phyloP scores from a whole-genome alignment of 2,329 filamentous ascomycete species.

The Colletotrichum coccodes region DNA sequence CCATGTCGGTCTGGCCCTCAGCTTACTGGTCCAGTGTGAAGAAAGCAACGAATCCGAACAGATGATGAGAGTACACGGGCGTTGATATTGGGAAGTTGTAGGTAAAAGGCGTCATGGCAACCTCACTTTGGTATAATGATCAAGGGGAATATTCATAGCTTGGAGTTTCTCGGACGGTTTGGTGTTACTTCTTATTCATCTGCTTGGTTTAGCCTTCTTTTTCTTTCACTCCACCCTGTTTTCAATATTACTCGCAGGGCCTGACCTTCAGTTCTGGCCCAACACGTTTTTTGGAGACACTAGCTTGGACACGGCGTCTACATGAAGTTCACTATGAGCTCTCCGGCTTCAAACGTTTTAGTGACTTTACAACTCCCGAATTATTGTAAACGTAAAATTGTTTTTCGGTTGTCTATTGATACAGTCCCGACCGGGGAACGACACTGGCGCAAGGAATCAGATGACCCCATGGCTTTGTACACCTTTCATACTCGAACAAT shows the following conservation, averaged over 20 bases:
- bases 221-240: constrained; percentile 18
- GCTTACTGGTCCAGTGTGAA: constrained; percentile 71
- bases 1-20: constrained; percentile 64
- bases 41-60: constrained; percentile 54
- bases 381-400: not conserved
- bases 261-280: not conserved
- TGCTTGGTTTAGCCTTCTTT: constrained; percentile 4
- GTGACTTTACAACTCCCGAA: not conserved
- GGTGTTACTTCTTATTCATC: constrained; percentile 22
- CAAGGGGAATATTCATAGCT: constrained; percentile 31
- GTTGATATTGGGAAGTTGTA: constrained; percentile 29
- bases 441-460: constrained; percentile 9
- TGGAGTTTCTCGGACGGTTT: constrained; percentile 27
- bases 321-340: constrained; percentile 3
- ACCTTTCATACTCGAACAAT: constrained; percentile 23
- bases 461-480: constrained; percentile 9
- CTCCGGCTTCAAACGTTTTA: not conserved
- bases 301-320: not conserved
- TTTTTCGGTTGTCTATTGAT: constrained; percentile 27
- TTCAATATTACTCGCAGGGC: constrained; percentile 16
- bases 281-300: constrained; percentile 1
- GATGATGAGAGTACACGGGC: constrained; percentile 18
- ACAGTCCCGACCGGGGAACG: constrained; percentile 16
- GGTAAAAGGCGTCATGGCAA: constrained; percentile 21
- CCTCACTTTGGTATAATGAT: constrained; percentile 30